Conservation (phyloP, 2,329 filamentous ascomycete species). For the Xylariaceae sp. region DNA sequence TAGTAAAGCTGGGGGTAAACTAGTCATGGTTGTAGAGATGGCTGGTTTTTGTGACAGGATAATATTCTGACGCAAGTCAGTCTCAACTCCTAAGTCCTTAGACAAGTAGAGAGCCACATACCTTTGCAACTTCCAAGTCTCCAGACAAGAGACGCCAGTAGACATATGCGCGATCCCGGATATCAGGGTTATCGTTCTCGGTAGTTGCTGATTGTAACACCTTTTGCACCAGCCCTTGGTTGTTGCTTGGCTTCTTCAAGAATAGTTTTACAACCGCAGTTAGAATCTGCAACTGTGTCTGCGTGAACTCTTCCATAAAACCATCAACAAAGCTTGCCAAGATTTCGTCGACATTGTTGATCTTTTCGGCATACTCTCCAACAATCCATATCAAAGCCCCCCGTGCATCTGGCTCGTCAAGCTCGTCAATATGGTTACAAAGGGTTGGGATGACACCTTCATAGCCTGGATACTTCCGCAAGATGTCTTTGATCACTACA, state of each 20-base stretch:
- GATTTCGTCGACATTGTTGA: slow-evolving; percentile 97
- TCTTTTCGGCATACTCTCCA: slow-evolving; percentile 98
- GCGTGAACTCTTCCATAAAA: slow-evolving; percentile 96
- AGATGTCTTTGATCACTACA: slow-evolving; percentile 99
- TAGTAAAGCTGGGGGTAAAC: slow-evolving; percentile 80
- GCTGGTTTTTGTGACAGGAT: slow-evolving; percentile 93
- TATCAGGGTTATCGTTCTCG: slow-evolving; percentile 97
- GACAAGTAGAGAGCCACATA: slow-evolving; percentile 44
- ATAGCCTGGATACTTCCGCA: slow-evolving; percentile 96
- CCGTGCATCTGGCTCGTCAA: slow-evolving; percentile 91
- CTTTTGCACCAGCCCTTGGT: slow-evolving; percentile 90
- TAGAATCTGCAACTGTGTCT: slow-evolving; percentile 98
- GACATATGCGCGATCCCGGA: slow-evolving; percentile 94
- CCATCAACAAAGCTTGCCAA: slow-evolving; percentile 88
- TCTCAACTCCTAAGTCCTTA: neutral
- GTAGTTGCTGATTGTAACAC: slow-evolving; percentile 91
- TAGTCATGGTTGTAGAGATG: slow-evolving; percentile 93
- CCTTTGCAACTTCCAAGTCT: slow-evolving; percentile 88
- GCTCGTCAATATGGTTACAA: slow-evolving; percentile 94
- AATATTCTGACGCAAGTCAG: slow-evolving; percentile 66
- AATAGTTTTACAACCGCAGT: slow-evolving; percentile 98
- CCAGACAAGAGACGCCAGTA: slow-evolving; percentile 97
- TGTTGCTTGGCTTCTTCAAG: slow-evolving; percentile 92
- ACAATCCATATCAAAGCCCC: slow-evolving; percentile 98
- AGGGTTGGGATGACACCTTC: slow-evolving; percentile 97